Conservation (phyloP, 2,329 filamentous ascomycete genomes). For the Periconia sp. region DNA sequence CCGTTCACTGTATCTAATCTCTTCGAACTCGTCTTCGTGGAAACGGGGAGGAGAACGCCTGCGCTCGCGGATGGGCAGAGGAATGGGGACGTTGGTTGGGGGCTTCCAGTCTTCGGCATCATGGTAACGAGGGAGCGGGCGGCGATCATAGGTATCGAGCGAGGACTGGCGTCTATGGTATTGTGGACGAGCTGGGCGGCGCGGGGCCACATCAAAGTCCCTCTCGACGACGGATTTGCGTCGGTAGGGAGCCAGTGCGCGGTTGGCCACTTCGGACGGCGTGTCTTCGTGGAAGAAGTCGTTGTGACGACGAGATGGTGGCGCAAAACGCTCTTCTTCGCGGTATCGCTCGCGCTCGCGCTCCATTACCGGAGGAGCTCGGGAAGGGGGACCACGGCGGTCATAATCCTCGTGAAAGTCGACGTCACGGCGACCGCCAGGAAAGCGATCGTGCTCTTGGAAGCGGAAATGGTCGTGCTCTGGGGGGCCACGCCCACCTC, state of each 20-base stretch:
- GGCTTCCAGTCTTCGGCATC: conserved; percentile 65
- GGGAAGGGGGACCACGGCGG: conserved; percentile 36
- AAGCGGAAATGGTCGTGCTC: conserved; percentile 43
- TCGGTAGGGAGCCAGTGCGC: conserved; percentile 60
- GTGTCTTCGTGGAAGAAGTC: conserved; percentile 52
- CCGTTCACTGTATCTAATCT: conserved; percentile 50
- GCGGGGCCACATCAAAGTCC: conserved; percentile 57
- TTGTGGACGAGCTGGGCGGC: conserved; percentile 62
- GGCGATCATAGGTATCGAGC: conserved; percentile 85
- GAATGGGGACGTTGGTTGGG: conserved; percentile 70
- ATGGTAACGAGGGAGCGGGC: conserved; percentile 60
- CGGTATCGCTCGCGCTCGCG: conserved; percentile 59
- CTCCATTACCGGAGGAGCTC: conserved; percentile 39
- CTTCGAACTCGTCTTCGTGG: conserved; percentile 68
- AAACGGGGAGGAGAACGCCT: conserved; percentile 55
- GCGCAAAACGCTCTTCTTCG: conserved; percentile 56
- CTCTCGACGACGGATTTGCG: conserved; percentile 61
- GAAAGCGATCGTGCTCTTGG: conserved; percentile 49
- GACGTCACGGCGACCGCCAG: conserved; percentile 45
- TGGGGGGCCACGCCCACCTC: conserved; percentile 5
- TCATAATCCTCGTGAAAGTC: conserved; percentile 47
- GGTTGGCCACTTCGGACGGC: conserved; percentile 51
- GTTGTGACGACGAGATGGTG: conserved; percentile 41
- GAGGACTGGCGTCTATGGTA: conserved; percentile 83
- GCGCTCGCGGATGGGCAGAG: conserved; percentile 58